These are phyloP conservation scores for Alternaria postmessia DNA, from an alignment of 2,329 filamentous ascomycete species.

Conservation along the genomic window DNA sequence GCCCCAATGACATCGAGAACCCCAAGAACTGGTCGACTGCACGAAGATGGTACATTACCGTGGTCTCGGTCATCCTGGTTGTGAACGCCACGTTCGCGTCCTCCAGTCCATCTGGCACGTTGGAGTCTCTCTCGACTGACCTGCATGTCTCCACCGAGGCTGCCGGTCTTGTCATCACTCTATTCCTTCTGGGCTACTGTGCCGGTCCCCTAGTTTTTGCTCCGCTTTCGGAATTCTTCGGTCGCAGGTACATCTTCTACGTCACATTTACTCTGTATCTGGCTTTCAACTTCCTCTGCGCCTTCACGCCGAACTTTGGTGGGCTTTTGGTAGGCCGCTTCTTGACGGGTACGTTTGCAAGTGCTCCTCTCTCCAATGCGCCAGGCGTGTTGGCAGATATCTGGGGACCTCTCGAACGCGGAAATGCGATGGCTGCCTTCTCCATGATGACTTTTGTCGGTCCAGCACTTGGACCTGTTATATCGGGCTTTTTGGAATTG, in stretches of 20 bases:
- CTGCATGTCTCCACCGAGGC: not conserved
- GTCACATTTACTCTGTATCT: not conserved
- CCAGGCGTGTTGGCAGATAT: not conserved
- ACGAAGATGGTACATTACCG: conserved; percentile 2
- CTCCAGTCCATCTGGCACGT: not conserved
- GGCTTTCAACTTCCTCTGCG: conserved; percentile 1
- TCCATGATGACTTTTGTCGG: not conserved
- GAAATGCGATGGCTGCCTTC: not conserved
- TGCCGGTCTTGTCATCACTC: not conserved
- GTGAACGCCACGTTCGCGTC: not conserved
- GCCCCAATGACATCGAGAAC: not conserved
- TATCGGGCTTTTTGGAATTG: too few relatives aligned
- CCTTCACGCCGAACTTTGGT: not conserved
- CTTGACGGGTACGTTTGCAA: not conserved
- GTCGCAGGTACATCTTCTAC: conserved; percentile 1
- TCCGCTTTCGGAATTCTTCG: not conserved
- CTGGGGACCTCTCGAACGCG: not conserved
- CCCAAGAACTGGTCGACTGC: not conserved
- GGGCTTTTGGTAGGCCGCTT: not conserved
- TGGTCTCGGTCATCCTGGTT: conserved; percentile 1
- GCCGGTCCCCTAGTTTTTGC: not conserved
- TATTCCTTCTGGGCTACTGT: not conserved
- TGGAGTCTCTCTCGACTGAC: not conserved
- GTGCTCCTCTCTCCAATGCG: not conserved
- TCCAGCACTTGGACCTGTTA: too few relatives aligned